Evolutionary conservation across 2,329 filamentous ascomycete genomes (phyloP), one percentile per base, ranked within the genome.

Genomic region (Alternaria alternata): DNA sequence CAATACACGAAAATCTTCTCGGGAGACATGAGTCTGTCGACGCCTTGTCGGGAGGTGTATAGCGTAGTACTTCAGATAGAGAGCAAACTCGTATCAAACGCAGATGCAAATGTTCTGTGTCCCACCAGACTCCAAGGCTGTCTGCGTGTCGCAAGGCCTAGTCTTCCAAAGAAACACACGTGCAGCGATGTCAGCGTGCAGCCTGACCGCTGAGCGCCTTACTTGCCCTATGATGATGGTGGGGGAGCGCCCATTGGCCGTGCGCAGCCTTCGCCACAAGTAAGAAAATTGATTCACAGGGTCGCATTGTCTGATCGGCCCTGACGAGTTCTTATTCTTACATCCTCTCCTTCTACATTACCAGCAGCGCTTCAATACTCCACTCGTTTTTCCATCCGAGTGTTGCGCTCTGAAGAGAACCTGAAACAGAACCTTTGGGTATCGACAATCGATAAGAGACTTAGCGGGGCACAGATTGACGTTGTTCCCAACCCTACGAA

Each of bases 211-310:
- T 26, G 46, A 49, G 46, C 57, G 55, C 58, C 53, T 60, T 59
- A 67, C 61, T 61, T 70, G 67, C 64, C 67, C 59, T 62, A 66
- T 64, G 61, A 64, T 66, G 59, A 55, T 57, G 38, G 53, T 57
- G 44, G 53, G 54, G 47, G 53, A 41, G 52, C 61, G 51, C n/a
- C 65, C 59, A 70, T 70, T 70, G 67, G 65, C 59, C 38, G 59
- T 60, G 65, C 58, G 46, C 52, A 41, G 53, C 22, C 18, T 48
- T 69, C 59, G 67, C 67, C 67, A 70, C 66, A 61, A 34, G 59
- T 58, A 64, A 64, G 66, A 70, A 70, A 70, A 66, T 69, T 67
- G 66, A 51, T 61, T 64, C 61, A 61, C 52, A 61, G 42, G 64
- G 52, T 57, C 60, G 58, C 54, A 56, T 63, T 63, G 59, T 64